Evolutionary conservation across 2,329 filamentous ascomycete species (phyloP), one percentile per base, ranked within the genome.

Genomic region (Colletotrichum magnum): DNA sequence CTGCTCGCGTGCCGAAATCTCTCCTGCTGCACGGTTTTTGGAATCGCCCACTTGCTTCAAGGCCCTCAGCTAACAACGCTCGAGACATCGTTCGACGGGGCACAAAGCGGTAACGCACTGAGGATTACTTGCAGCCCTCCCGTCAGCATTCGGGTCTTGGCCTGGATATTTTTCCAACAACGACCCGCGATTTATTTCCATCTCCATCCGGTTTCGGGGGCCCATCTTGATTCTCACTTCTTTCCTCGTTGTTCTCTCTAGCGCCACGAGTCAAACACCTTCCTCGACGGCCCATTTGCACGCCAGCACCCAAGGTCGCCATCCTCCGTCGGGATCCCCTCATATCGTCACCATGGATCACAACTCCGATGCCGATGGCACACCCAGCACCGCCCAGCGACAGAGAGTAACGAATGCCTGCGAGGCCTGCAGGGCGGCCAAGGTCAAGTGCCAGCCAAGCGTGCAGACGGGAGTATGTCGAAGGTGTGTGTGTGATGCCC

Each of bases 361-460:
- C 36, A n/a, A 24, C 10, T 15, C 24, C 26, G 67, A 66, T n/a
- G 18, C 43, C 36, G 67, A 66, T 56, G 47, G 47, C 21, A 18
- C 28, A 13, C 26, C 13, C 21, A 43, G 45, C 48, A 52, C 60
- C 15, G 32, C 61, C 39, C 57, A 39, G 12, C 61, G 69, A 45
- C 64, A 71, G 48, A 66, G 69, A 57, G 69, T 72, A 36, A 69
- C 69, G 50, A 81, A 88, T 78, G 80, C 87, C 21, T 89, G 87
- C 64, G 87, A 89, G 75, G 84, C 85, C 2, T 89, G 87, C 71
- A 79, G 87, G 62, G 80, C 78, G 12, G 84, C 86, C 65, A 89
- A 88, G 78, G 80, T 87, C 24, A 87, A 84, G 65, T 89, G 87
- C 71, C 83, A 83, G 69, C 77, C 83, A 5, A 84, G 84, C 67